These are phyloP conservation scores for Hirschfeldia incana DNA, from an alignment of 345 rosid genomes.

Conservation along the genomic window DNA sequence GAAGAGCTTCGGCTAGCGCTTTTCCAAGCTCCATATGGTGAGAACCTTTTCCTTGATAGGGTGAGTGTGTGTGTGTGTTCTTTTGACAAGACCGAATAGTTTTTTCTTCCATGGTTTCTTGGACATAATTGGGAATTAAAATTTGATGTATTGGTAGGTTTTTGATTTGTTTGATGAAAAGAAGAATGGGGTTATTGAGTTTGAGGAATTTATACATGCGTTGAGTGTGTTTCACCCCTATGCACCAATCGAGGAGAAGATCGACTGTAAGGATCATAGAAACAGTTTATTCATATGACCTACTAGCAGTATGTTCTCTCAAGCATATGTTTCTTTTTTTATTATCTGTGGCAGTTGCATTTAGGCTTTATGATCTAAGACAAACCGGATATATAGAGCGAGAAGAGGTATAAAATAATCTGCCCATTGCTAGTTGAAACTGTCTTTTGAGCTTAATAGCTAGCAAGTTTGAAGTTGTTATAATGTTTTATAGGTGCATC, in stretches of 20 bases:
- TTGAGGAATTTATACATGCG: slow-evolving; percentile 79
- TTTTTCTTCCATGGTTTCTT: slow-evolving; percentile 15
- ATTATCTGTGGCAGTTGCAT: slow-evolving; percentile 66
- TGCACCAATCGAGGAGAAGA: slow-evolving; percentile 73
- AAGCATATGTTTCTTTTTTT: slow-evolving; percentile 14
- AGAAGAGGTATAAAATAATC: slow-evolving; percentile 62
- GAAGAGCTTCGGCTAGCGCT: slow-evolving; percentile 88
- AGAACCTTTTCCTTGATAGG: slow-evolving; percentile 86
- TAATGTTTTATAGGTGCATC: slow-evolving; percentile 58
- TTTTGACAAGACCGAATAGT: no score
- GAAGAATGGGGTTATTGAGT: slow-evolving; percentile 81
- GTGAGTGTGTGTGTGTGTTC: slow-evolving; percentile 44
- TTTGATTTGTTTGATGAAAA: slow-evolving; percentile 84
- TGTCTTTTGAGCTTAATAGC: neutral
- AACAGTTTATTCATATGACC: neutral
- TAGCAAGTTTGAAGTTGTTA: slow-evolving; percentile 2
- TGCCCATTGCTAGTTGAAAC: neutral
- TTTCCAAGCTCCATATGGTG: slow-evolving; percentile 56
- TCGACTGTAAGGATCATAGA: slow-evolving; percentile 57
- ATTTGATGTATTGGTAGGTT: slow-evolving; percentile 45
- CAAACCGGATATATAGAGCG: slow-evolving; percentile 81
- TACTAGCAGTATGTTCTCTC: neutral
- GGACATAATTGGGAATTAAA: slow-evolving; percentile 1
- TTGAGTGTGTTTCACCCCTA: slow-evolving; percentile 78
- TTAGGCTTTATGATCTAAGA: slow-evolving; percentile 81